Evolutionary conservation across 768 basidiomycete genomes (phyloP).

Genomic region (Dictyophora rubrovolvata): DNA sequence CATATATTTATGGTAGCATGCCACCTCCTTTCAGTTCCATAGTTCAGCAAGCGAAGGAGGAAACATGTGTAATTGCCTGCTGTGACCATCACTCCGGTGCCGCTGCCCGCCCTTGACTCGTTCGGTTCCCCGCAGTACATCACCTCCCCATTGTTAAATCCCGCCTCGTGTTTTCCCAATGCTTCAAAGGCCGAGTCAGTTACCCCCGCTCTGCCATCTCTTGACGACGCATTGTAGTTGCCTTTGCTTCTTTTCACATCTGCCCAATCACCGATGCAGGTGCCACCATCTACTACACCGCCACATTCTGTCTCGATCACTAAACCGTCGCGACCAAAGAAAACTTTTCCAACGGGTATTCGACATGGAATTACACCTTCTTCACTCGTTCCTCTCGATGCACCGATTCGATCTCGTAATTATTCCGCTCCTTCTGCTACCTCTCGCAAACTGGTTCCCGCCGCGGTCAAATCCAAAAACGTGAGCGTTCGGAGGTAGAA

Average conservation of each 20-base stretch:
- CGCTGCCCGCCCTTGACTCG: neutral
- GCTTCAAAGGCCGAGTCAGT: neutral
- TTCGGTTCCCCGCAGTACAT: neutral
- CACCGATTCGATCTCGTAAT: conserved; percentile 71
- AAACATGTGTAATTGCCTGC: neutral
- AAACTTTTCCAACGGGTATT: conserved; percentile 44
- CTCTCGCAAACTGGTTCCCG: conserved; percentile 70
- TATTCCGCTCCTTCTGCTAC: conserved; percentile 66
- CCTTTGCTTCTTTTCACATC: neutral
- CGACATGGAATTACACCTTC: conserved; percentile 61
- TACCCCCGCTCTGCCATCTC: neutral
- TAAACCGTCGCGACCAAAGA: conserved; percentile 14
- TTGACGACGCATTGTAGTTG: neutral
- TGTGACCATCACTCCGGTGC: neutral
- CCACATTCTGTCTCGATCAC: neutral
- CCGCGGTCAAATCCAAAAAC: conserved; percentile 49
- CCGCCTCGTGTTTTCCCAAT: neutral
- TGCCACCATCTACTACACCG: neutral
- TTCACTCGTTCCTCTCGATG: conserved; percentile 56
- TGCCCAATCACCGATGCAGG: neutral
- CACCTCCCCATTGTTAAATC: neutral
- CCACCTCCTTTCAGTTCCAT: conserved; percentile 5
- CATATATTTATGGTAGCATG: neutral
- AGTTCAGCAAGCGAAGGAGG: neutral
- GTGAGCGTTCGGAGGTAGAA: conserved; percentile 39